Evolutionary conservation across 139 green algal species (phyloP).

Genomic region (Deuterostichococcus epilithicus): DNA sequence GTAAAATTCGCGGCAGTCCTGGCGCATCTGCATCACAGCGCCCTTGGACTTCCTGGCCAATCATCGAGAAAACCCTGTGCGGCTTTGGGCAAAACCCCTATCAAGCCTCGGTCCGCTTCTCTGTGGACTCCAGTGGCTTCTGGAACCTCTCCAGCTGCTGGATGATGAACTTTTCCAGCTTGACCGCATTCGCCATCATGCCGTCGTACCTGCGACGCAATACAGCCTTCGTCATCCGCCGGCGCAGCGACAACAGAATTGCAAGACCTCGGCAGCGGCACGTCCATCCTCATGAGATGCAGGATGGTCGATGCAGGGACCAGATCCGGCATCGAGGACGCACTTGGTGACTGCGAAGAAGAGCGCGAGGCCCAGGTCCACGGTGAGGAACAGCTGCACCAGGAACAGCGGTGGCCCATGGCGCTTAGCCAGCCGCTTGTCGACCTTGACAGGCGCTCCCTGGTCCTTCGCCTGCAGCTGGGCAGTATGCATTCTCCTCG

Average conservation of each 20-base stretch:
- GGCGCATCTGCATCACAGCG: too few relatives aligned
- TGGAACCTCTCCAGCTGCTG: background rate
- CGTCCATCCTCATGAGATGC: too few relatives aligned
- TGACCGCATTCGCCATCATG: background rate
- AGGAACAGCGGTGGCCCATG: background rate
- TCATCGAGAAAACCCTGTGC: too few relatives aligned
- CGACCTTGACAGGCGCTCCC: background rate
- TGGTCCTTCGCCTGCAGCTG: background rate
- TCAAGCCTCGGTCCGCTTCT: background rate
- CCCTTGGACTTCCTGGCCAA: too few relatives aligned
- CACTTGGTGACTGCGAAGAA: background rate
- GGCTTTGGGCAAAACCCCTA: too few relatives aligned
- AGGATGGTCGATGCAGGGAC: background rate
- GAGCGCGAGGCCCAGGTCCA: background rate
- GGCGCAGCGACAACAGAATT: background rate
- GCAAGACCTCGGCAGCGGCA: too few relatives aligned
- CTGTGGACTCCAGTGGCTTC: too few relatives aligned
- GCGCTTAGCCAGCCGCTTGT: background rate
- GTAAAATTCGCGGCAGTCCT: too few relatives aligned
- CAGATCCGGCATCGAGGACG: background rate
- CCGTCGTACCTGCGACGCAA: background rate
- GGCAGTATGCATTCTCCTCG: too few relatives aligned
- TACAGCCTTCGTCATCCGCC: too few relatives aligned
- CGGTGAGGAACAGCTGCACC: background rate
- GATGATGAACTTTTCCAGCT: background rate